Evolutionary conservation across 371 early-diverging fungal species (phyloP), one percentile per base, ranked within the genome.

Genomic region (Circinella minor): DNA sequence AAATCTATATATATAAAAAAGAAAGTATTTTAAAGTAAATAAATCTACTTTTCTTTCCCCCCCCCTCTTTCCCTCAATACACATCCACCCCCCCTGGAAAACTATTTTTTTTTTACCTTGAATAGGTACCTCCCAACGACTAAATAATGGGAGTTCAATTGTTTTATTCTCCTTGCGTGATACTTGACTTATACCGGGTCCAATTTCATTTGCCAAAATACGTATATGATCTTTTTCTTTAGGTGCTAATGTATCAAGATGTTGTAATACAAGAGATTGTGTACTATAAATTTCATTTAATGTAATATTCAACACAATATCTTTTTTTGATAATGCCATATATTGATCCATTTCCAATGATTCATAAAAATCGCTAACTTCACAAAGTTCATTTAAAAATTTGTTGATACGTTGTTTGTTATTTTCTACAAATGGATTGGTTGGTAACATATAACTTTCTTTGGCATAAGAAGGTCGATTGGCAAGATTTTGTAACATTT

Each of bases 261-360:
- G 96, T 80, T 94, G 93, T 11, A 88, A 76, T 63, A 98, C 78
- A 37, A 97, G 81, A n/a, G 90, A 83, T 55, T 95, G 94, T 14
- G 94, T 96, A 70, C 90, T 94, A 81, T 93, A 95, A 68, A 98
- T 91, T 86, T 98, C 97, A 78, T 98, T 97, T 39, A 95, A 78
- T 18, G 94, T 93, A 67, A 98, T 95, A 75, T 91, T 91, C 46
- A 98, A 82, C 59, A 89, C 78, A 59, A 96, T 88, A 68, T 98
- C 94, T 77, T 95, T 96, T 76, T 95, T 95, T 15, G 95, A 96
- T 65, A 97, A 78, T 0, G 96, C 96, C 84, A 96, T 92, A 74
- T 97, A 97, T 81, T 97, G 97, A 77, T 97, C 97, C 96, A 96
- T 97, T 88, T 97, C 97, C 73, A 98, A 76, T 36, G 90, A 86